A percentile compares a stretch with the other conserved stretches of the same genome.
These are phyloP conservation scores for Coemansia sp. DNA, from an alignment of 192 early-diverging fungal genomes.

Conservation along the genomic window DNA sequence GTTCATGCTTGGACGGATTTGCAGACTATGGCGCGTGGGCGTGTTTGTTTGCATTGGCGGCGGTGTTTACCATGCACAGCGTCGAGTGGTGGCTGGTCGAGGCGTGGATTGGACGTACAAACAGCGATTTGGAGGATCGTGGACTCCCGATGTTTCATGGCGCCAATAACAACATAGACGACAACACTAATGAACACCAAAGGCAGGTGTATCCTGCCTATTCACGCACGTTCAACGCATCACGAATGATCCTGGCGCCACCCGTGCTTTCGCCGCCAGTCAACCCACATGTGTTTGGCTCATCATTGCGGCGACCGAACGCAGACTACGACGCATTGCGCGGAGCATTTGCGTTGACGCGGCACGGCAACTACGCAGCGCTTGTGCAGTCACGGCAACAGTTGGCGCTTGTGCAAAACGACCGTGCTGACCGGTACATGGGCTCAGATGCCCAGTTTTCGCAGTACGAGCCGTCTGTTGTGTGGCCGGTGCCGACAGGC, in stretches of 20 bases:
- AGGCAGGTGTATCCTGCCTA: conserved; percentile 17
- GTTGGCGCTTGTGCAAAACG: conserved; percentile 28
- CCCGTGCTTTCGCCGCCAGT: conserved; percentile 24
- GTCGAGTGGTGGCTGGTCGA: conserved; percentile 59
- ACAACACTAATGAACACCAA: conserved; percentile 5
- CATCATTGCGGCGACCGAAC: conserved; percentile 2
- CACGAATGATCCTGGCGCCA: conserved; percentile 23
- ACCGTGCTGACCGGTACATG: conserved; percentile 22
- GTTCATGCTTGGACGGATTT: conserved; percentile 56
- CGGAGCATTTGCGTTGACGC: conserved; percentile 34
- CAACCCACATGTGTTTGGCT: conserved; percentile 31
- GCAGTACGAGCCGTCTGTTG: conserved; percentile 12
- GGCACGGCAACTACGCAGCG: conserved; percentile 44
- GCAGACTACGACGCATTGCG: not conserved
- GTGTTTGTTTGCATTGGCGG: conserved; percentile 60
- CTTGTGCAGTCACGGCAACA: conserved; percentile 41
- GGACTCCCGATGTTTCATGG: not conserved
- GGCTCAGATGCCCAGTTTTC: conserved; percentile 44
- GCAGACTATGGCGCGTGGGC: conserved; percentile 57
- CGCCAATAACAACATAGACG: not conserved
- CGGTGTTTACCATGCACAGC: conserved; percentile 62
- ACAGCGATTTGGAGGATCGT: not conserved
- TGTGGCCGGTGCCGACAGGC: conserved; percentile 22
- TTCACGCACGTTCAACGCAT: conserved; percentile 18
- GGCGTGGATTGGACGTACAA: conserved; percentile 16